These are phyloP conservation scores for Cladosporium phlei DNA, from an alignment of 2,329 filamentous ascomycete species.

Conservation along the genomic window DNA sequence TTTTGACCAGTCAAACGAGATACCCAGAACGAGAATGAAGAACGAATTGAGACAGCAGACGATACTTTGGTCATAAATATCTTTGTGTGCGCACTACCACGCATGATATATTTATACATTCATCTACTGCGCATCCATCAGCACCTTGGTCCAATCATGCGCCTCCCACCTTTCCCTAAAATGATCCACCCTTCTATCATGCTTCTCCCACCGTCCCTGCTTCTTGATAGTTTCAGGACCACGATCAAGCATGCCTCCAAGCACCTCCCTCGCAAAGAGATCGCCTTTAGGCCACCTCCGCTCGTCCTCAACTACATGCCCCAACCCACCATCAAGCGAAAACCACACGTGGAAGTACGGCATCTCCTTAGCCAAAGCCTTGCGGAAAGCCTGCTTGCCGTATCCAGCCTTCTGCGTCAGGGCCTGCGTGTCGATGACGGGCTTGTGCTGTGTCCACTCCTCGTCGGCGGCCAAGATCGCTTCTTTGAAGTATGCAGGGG, in stretches of 20 bases:
- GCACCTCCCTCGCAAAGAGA: slow-evolving; percentile 83
- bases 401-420: slow-evolving; percentile 57
- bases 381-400: slow-evolving; percentile 76
- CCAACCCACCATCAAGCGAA: slow-evolving; percentile 81
- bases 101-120: neutral
- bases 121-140: slow-evolving; percentile 41
- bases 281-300: slow-evolving; percentile 85
- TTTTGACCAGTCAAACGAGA: neutral
- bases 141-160: slow-evolving; percentile 79
- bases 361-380: slow-evolving; percentile 86
- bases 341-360: slow-evolving; percentile 99
- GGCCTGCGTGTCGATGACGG: slow-evolving; percentile 81
- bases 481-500: slow-evolving; percentile 92
- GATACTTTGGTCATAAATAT: neutral
- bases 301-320: slow-evolving; percentile 85
- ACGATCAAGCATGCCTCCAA: slow-evolving; percentile 86
- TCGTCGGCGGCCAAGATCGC: slow-evolving; percentile 83
- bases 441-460: slow-evolving; percentile 93
- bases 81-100: neutral
- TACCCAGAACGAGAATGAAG: slow-evolving; percentile 1
- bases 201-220: slow-evolving; percentile 77
- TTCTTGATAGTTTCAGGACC: slow-evolving; percentile 80
- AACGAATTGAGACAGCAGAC: neutral
- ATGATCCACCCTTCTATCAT: slow-evolving; percentile 63
- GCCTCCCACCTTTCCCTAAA: slow-evolving; percentile 85